Evolutionary conservation across 1,284 basidiomycete species (phyloP), one percentile per base, ranked within the genome.

Genomic region (Ceratobasidium papillatum): DNA sequence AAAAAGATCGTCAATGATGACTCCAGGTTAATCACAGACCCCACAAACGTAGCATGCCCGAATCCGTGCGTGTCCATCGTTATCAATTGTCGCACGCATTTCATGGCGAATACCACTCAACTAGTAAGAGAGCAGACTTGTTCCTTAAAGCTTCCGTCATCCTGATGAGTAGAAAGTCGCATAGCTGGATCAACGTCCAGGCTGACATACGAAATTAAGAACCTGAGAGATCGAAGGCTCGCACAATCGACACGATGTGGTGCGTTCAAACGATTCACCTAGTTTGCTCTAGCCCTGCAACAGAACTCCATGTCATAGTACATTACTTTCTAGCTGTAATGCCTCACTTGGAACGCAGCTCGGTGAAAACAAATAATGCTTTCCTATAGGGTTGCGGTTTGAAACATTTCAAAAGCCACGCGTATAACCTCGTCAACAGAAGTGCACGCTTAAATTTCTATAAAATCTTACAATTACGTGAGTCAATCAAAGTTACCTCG

Each of bases 231-330:
- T 43, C 30, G 30, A 66, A 38, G 12, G 30, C 34, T 69, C 5
- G 36, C 36, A 30, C 32, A 3, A 69, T n/a, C 2, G 22, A 56
- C 30, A 41, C 11, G 5, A 38, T 41, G 58, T 22, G 41, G 27
- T n/a, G 32, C 14, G 27, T 9, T 32, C 22, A 32, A 56, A 32
- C 45, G 17, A 52, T 51, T 32, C 41, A 74, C 77, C 65, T 69
- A 8, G 76, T 76, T 59, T 75, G 74, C 11, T 52, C 58, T 43
- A 78, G 47, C 3, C 78, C 77, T 9, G 74, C 72, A 36, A 36
- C 54, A 17, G 17, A 27, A 8, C 51, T 59, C 78, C 76, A 75
- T 1, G 75, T 74, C 30, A 74, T 77, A 8, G 52, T 36, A 47
- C 75, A 78, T 30, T 43, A 36, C 43, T 78, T 77, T 9, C 8